Percentiles rank a stretch among this genome's conserved stretches.
Conservation (phyloP, 2,329 filamentous ascomycete genomes). For the Cercospora zeae-maydis region DNA sequence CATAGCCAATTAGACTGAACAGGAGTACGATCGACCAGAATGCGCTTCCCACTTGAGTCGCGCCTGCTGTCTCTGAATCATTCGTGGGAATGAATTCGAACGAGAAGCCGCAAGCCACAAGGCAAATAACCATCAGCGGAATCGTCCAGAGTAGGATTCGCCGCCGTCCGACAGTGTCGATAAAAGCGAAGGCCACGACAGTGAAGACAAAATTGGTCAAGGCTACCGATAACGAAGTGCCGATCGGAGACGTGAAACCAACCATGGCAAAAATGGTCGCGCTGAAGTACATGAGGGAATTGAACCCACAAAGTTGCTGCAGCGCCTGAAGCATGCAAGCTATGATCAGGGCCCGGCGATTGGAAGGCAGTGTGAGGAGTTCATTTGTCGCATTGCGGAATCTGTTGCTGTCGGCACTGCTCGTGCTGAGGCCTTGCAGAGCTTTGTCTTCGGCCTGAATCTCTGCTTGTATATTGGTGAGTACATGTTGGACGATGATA, state of each 20-base stretch:
- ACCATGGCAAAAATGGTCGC: slow-evolving; percentile 48
- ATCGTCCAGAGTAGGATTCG: slow-evolving; percentile 75
- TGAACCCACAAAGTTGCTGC: slow-evolving; percentile 59
- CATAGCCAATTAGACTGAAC: slow-evolving; percentile 73
- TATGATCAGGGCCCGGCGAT: slow-evolving; percentile 73
- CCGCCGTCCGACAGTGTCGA: slow-evolving; percentile 45
- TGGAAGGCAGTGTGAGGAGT: slow-evolving; percentile 44
- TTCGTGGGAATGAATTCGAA: slow-evolving; percentile 59
- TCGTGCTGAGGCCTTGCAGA: slow-evolving; percentile 1
- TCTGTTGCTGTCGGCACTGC: slow-evolving; percentile 5
- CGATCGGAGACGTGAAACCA: slow-evolving; percentile 46
- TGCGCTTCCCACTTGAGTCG: background rate
- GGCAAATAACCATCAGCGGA: slow-evolving; percentile 74
- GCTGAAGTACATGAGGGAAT: slow-evolving; percentile 49
- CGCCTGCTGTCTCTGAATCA: background rate
- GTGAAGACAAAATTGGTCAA: slow-evolving; percentile 48
- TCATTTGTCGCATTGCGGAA: slow-evolving; percentile 34
- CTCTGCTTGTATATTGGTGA: slow-evolving; percentile 70
- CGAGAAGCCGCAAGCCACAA: slow-evolving; percentile 66
- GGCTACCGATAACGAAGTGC: slow-evolving; percentile 45
- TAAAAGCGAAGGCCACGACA: slow-evolving; percentile 44
- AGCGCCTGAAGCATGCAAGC: slow-evolving; percentile 82
- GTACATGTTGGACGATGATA: slow-evolving; percentile 55
- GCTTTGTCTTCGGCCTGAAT: slow-evolving; percentile 42
- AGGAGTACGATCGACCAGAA: slow-evolving; percentile 57